Evolutionary conservation across 768 basidiomycete genomes (phyloP).

Genomic region (Phaffia tasmanica): DNA sequence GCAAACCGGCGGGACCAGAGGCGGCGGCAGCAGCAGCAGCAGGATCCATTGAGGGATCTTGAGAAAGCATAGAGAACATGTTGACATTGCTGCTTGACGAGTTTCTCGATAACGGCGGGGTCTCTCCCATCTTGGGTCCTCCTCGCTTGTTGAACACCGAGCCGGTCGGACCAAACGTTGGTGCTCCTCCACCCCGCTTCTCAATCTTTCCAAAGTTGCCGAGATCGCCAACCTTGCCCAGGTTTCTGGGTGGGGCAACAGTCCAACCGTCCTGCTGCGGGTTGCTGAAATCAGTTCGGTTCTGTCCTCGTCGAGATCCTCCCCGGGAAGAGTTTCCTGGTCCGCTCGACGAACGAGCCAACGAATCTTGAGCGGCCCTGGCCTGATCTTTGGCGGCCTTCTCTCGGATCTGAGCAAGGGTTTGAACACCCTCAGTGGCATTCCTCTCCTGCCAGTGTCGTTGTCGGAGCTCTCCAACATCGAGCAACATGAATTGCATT

Average conservation of each 20-base stretch:
- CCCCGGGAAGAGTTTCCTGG: constrained; percentile 63
- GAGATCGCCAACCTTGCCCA: constrained; percentile 71
- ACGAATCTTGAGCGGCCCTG: constrained; percentile 37
- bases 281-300: constrained; percentile 45
- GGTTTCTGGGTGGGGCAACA: constrained; percentile 46
- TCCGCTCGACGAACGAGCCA: constrained; percentile 40
- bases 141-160: constrained; percentile 72
- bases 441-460: constrained; percentile 70
- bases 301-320: constrained; percentile 75
- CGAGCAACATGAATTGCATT: constrained; percentile 93
- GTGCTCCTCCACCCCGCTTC: constrained; percentile 46
- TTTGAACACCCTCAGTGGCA: constrained; percentile 63
- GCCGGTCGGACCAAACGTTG: constrained; percentile 64
- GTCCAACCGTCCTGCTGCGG: constrained; percentile 77
- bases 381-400: constrained; percentile 34
- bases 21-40: constrained; percentile 1
- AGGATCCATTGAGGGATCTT: constrained; percentile 41
- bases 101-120: constrained; percentile 61
- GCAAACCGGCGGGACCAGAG: background rate
- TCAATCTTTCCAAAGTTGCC: constrained; percentile 80
- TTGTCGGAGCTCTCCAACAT: constrained; percentile 76
- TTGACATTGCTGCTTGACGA: constrained; percentile 54
- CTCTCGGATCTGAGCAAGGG: constrained; percentile 79
- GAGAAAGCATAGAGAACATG: constrained; percentile 77
- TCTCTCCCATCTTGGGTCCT: constrained; percentile 47